phyloP scores from a whole-genome alignment of 495 filamentous ascomycete genomes.

The Opeltia flavorubescens region DNA sequence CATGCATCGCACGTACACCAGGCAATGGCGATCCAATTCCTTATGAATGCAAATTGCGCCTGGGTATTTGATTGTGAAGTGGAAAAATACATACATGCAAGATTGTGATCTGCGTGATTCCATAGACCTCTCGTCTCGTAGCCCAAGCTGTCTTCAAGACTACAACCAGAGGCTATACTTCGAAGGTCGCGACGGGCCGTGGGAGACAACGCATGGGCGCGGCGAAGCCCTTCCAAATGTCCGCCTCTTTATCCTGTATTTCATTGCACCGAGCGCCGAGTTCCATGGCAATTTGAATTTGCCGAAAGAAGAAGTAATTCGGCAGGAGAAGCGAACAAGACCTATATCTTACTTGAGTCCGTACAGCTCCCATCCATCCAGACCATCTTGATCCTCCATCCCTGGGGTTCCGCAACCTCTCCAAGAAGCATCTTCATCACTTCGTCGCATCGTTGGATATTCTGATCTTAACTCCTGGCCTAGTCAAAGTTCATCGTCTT shows the following conservation, averaged over 20 bases:
- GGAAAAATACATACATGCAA: too few species aligned
- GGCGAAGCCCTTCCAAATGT: too few species aligned
- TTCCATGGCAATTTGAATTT: too few species aligned
- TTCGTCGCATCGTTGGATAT: slow-evolving; percentile 15
- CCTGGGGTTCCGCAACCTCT: background rate
- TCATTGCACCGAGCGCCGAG: background rate
- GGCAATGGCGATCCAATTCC: background rate
- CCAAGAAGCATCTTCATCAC: background rate
- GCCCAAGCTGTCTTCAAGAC: too few species aligned
- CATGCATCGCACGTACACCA: background rate
- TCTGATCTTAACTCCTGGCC: slow-evolving; percentile 50
- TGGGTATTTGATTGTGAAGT: background rate
- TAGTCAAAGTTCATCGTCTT: slow-evolving; percentile 89
- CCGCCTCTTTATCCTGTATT: too few species aligned
- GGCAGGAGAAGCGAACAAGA: background rate
- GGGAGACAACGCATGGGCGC: too few species aligned
- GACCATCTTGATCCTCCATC: slow-evolving; percentile 15
- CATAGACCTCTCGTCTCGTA: too few species aligned
- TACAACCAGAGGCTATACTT: too few species aligned
- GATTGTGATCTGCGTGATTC: too few species aligned
- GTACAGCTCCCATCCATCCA: slow-evolving; percentile 40
- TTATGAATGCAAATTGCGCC: background rate
- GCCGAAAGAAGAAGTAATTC: background rate
- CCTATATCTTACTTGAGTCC: slow-evolving; percentile 25
- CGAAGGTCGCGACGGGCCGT: too few species aligned